These are phyloP conservation scores for Solanum pennellii DNA, from an alignment of 257 asterid species.

Conservation along the genomic window DNA sequence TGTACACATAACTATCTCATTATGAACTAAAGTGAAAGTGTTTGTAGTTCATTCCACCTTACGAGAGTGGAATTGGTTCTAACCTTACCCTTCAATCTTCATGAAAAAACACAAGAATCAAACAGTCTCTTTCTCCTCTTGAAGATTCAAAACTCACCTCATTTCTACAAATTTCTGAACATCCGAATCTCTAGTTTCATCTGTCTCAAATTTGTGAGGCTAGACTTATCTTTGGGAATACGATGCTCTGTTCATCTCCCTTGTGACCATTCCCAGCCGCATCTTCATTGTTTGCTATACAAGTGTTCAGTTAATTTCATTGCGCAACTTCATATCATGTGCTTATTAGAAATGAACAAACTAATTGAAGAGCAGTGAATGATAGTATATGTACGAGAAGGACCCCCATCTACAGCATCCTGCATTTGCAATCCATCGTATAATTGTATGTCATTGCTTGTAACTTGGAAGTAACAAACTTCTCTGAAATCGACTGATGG, in stretches of 20 bases:
- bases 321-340: slow-evolving; percentile 18
- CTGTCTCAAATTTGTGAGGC: not conserved
- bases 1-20: not conserved
- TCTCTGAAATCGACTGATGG: slow-evolving; percentile 23
- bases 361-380: slow-evolving; percentile 7
- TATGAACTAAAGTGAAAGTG: not conserved
- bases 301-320: slow-evolving; percentile 41
- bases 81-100: no score
- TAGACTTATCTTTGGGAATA: not conserved
- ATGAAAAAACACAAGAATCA: not conserved
- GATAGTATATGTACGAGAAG: not conserved
- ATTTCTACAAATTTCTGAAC: not conserved
- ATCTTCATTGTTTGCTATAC: slow-evolving; percentile 46
- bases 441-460: slow-evolving; percentile 30
- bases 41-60: not conserved
- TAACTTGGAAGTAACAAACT: slow-evolving; percentile 29
- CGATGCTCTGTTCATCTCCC: not conserved
- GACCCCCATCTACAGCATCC: not conserved
- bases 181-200: not conserved
- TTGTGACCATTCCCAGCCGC: slow-evolving; percentile 10
- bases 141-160: not conserved
- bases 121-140: not conserved
- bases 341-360: slow-evolving; percentile 13
- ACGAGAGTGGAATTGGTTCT: not conserved
- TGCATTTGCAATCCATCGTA: not conserved